Evolutionary conservation across 257 asterid genomes (phyloP).

Genomic region (Avicennia marina): DNA sequence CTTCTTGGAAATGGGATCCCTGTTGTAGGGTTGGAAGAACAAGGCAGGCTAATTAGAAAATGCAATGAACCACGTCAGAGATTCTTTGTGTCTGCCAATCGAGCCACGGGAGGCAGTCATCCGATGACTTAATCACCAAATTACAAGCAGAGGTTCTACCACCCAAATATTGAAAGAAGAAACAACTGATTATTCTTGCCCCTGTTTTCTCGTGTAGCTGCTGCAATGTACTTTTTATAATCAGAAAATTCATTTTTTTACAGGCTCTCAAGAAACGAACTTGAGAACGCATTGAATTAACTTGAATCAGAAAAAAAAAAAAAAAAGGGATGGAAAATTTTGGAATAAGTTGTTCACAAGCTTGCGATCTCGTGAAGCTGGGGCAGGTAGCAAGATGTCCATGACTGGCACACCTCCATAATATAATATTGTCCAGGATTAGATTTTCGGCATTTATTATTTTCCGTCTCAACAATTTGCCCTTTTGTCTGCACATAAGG

Average conservation of each 20-base stretch:
- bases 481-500: too few species aligned
- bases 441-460: too few species aligned
- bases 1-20: slow-evolving; percentile 30
- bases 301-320: too few species aligned
- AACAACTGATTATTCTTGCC: not conserved
- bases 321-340: not conserved
- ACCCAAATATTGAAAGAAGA: not conserved
- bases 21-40: slow-evolving; percentile 26
- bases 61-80: slow-evolving; percentile 28
- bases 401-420: too few species aligned
- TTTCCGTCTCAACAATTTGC: too few species aligned
- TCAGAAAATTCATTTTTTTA: too few species aligned
- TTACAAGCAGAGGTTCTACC: slow-evolving; percentile 1
- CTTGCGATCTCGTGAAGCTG: not conserved
- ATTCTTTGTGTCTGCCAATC: slow-evolving; percentile 33
- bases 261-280: not conserved
- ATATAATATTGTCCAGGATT: too few species aligned
- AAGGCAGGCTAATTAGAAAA: slow-evolving; percentile 22
- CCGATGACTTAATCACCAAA: slow-evolving; percentile 6
- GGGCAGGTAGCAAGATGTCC: too few species aligned
- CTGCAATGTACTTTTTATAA: not conserved
- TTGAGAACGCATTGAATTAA: too few species aligned
- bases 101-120: slow-evolving; percentile 4
- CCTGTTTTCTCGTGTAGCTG: too few species aligned
- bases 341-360: slow-evolving; percentile 4